Conservation (phyloP, 495 filamentous ascomycete species). For the Thozetella sp. region DNA sequence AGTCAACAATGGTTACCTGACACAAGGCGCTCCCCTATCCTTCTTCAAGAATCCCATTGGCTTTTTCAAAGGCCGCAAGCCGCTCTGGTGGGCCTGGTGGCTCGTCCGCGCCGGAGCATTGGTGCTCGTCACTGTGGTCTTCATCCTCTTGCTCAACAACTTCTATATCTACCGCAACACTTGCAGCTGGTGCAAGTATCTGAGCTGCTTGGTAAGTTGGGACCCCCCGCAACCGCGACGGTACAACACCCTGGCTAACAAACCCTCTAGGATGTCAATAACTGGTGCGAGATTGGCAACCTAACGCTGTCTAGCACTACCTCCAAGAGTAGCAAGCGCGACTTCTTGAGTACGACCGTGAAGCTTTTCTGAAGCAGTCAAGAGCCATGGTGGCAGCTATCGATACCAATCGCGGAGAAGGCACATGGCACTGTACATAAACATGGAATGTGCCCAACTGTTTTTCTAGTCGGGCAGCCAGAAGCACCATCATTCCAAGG, state of each 20-base stretch:
- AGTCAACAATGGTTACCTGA: conserved; percentile 33
- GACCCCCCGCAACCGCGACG: conserved; percentile 1
- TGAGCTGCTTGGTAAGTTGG: conserved; percentile 85
- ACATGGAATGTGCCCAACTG: not conserved
- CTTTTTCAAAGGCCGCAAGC: conserved; percentile 91
- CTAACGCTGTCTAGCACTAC: conserved; percentile 30
- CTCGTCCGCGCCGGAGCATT: conserved; percentile 79
- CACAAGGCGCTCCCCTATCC: conserved; percentile 44
- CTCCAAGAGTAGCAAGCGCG: conserved; percentile 24
- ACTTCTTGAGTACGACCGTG: conserved; percentile 16
- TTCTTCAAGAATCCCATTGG: conserved; percentile 71
- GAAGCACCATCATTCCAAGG: not conserved
- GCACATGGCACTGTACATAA: not conserved
- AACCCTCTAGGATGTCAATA: conserved; percentile 61
- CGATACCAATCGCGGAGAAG: not conserved
- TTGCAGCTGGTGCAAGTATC: conserved; percentile 90
- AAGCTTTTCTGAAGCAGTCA: not conserved
- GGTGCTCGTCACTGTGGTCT: conserved; percentile 74
- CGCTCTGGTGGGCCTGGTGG: conserved; percentile 98
- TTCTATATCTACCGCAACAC: conserved; percentile 80
- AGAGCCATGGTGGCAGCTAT: not conserved
- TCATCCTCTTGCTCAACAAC: conserved; percentile 83
- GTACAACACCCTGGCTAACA: conserved; percentile 24
- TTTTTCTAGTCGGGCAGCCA: not conserved
- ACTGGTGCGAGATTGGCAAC: conserved; percentile 76